Percentiles rank a stretch among this genome's conserved stretches.
phyloP scores from a whole-genome alignment of 371 early-diverging fungal genomes.

The Mucor circinelloides region DNA sequence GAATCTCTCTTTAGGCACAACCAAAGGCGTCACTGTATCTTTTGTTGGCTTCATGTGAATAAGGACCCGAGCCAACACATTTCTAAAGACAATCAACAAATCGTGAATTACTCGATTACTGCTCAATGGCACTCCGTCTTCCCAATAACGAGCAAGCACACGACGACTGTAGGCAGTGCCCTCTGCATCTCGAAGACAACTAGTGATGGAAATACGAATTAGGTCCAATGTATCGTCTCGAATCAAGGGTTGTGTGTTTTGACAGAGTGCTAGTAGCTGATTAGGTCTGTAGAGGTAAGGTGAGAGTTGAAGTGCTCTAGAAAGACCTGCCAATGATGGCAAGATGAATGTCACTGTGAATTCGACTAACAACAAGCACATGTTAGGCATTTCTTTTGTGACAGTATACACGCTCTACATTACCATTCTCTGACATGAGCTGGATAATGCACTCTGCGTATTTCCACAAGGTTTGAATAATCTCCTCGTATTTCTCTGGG shows the following conservation, averaged over 20 bases:
- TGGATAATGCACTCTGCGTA: conserved; percentile 27
- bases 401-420: neutral
- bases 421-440: conserved; percentile 28
- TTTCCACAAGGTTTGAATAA: conserved; percentile 33
- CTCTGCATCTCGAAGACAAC: conserved; percentile 43
- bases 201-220: conserved; percentile 57
- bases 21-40: conserved; percentile 1
- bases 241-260: conserved; percentile 57
- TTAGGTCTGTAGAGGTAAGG: conserved; percentile 52
- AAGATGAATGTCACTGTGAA: conserved; percentile 63
- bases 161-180: conserved; percentile 50
- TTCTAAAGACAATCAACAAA: conserved; percentile 56
- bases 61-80: conserved; percentile 52
- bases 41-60: conserved; percentile 21
- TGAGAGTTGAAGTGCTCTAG: conserved; percentile 64
- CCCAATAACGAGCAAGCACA: conserved; percentile 52
- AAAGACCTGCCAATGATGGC: conserved; percentile 68
- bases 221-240: conserved; percentile 54
- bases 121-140: conserved; percentile 50
- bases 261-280: conserved; percentile 51
- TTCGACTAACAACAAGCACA: conserved; percentile 34
- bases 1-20: neutral
- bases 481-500: conserved; percentile 40
- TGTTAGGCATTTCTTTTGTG: neutral
- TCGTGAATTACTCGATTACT: conserved; percentile 57